Base-by-base conservation (phyloP, 176 grass and related monocot species). In the Paspalum vaginatum region DNA sequence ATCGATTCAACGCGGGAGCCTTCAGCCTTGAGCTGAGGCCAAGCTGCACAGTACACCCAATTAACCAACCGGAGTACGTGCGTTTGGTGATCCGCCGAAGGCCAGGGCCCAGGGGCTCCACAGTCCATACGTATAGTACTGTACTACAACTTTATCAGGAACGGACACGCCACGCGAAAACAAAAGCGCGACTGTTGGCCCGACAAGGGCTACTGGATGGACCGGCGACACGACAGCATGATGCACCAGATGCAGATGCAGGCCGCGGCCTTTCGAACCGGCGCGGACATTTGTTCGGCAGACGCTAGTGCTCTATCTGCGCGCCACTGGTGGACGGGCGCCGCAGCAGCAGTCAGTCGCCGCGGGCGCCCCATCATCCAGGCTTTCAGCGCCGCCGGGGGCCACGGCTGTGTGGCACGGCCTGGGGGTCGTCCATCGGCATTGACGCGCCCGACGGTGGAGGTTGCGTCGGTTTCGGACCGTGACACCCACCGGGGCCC, bases 131-230 rank as follows among this genome's bases (percentile, higher is more conserved):
- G n/a, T n/a, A n/a, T n/a, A n/a, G n/a, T n/a, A n/a, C n/a, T n/a
- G n/a, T n/a, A n/a, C n/a, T n/a, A n/a, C n/a, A n/a, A n/a, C n/a
- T n/a, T n/a, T n/a, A n/a, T n/a, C n/a, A n/a, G n/a, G n/a, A n/a
- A n/a, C n/a, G n/a, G 68, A 84, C 81, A 51, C 6, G 44, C 76
- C 69, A 12, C 7, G 40, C 37, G 17, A 44, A 45, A 61, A 75
- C 81, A 75, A 75, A 61, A 16, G 0, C 11, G 15, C 6, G 0
- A 68, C 76, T 75, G 69, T 79, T 61, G 68, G 58, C 80, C 26
- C 41, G 67, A 83, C 86, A 37, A 15, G 50, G 25, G 17, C 26
- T 14, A 1, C 16, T 48, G 58, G 75, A 64, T 38, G 44, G 45
- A 43, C 14, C 60, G 16, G 2, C 40, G 10, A 27, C 41, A 25